Evolutionary conservation across 768 basidiomycete species (phyloP), one percentile per base, ranked within the genome.

Genomic region (Porphyrellus cyaneotinctus): DNA sequence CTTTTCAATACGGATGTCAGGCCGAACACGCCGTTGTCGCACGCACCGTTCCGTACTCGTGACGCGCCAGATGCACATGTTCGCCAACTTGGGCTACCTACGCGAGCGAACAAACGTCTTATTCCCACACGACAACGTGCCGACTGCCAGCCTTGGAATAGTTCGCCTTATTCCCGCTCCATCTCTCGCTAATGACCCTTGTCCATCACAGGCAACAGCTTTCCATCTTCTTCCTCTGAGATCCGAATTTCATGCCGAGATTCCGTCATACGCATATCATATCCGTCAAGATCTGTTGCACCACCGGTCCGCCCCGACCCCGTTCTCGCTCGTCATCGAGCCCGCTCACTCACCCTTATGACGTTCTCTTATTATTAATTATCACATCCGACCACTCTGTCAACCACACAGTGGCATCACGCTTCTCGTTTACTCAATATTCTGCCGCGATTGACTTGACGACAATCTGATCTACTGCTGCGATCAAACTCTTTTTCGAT

Each of bases 391-490:
- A n/a, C 28, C 26, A 43, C 23, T 28, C 46, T 14, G 4, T 17
- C 57, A 6, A 20, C 30, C 1, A 30, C 20, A 22, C 26, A 26
- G 59, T 58, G 54, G 58, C 58, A 47, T 38, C 18, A 36, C 1
- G 52, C 58, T 58, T 58, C 38, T 28, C 5, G 10, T 43, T 24
- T 33, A 33, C 32, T 22, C 39, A 17, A 39, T 47, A n/a, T 24
- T 47, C 53, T 49, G 18, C 35, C 55, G 20, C 55, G 49, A 60
- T 62, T 53, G 48, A 14, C 56, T 30, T 30, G 0, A 41, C 51
- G 61, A 50, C 61, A 61, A 61, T 61, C 60, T 55, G 60, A 61
- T 61, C 61, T 59, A 12, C 52, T 54, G 13, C 47, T 44, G 47
- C 59, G 58, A 59, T 60, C 56, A 53, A 47, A 35, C 37, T 42